A percentile compares a stretch with the other conserved stretches of the same genome.
phyloP scores from a whole-genome alignment of 352 stramenopile genomes.

The Phytophthora citrophthora region DNA sequence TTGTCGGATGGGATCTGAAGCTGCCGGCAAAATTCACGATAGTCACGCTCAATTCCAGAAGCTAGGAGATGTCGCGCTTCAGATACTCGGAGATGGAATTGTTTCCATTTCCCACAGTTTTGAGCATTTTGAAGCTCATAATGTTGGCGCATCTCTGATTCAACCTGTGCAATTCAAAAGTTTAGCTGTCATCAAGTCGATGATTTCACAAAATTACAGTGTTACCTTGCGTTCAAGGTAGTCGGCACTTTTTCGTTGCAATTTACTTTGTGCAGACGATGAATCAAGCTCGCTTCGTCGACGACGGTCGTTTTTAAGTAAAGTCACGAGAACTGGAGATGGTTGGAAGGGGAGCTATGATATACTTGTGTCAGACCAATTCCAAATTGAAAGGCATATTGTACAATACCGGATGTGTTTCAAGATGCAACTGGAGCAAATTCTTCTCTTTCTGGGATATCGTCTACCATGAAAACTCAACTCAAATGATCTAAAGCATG shows the following conservation, averaged over 20 bases:
- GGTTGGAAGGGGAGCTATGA: constrained; percentile 61
- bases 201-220: background rate
- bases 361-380: background rate
- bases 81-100: constrained; percentile 43
- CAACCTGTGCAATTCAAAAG: constrained; percentile 35
- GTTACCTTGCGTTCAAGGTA: constrained; percentile 61
- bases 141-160: constrained; percentile 64
- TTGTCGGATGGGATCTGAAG: constrained; percentile 3
- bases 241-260: constrained; percentile 41
- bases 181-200: constrained; percentile 1
- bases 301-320: constrained; percentile 49
- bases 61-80: constrained; percentile 29
- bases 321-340: constrained; percentile 50
- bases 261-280: constrained; percentile 30
- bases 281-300: constrained; percentile 6
- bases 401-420: constrained; percentile 46
- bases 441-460: constrained; percentile 42
- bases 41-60: constrained; percentile 41
- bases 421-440: constrained; percentile 51
- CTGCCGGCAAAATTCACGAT: constrained; percentile 31
- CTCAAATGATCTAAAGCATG: no score
- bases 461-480: constrained; percentile 5
- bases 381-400: background rate
- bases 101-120: constrained; percentile 58
- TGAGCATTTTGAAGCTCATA: constrained; percentile 61